Percentiles rank a stretch among this genome's conserved stretches.
Conservation (phyloP, 352 stramenopile species). For the Lagenidium giganteum region DNA sequence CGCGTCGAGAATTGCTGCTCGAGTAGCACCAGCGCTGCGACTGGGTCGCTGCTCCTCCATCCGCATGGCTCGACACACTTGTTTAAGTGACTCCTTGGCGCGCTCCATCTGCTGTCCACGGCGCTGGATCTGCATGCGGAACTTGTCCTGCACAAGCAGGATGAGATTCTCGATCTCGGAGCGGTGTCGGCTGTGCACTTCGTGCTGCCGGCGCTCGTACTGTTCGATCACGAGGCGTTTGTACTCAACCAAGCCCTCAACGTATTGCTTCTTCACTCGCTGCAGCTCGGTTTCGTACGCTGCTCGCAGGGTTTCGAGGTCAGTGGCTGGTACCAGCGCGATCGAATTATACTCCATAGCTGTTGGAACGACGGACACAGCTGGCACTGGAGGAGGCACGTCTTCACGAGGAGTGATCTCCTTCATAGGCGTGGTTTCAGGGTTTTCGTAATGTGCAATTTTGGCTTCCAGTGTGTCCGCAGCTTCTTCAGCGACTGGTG, state of each 20-base stretch:
- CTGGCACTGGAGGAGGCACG: neutral
- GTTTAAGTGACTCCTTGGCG: constrained; percentile 56
- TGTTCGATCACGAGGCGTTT: constrained; percentile 70
- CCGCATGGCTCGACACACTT: constrained; percentile 50
- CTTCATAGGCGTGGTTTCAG: constrained; percentile 15
- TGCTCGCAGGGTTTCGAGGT: constrained; percentile 34
- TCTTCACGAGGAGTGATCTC: constrained; percentile 14
- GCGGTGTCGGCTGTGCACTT: constrained; percentile 51
- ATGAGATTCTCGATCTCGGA: constrained; percentile 62
- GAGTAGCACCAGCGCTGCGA: no score
- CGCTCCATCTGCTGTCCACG: constrained; percentile 40
- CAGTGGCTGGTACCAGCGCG: constrained; percentile 18
- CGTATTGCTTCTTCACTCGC: constrained; percentile 53
- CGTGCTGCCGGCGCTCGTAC: constrained; percentile 47
- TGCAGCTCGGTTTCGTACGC: constrained; percentile 35
- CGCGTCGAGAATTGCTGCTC: neutral
- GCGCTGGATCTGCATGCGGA: constrained; percentile 47
- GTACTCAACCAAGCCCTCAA: constrained; percentile 53
- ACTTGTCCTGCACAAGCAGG: constrained; percentile 53
- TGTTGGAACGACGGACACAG: neutral
- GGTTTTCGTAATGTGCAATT: constrained; percentile 56
- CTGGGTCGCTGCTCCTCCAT: no score
- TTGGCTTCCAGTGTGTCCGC: constrained; percentile 27
- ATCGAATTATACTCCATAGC: no score
- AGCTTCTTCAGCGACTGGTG: no score